Conservation (phyloP, 106 monocot species). For the Dendrobium chrysotoxum region DNA sequence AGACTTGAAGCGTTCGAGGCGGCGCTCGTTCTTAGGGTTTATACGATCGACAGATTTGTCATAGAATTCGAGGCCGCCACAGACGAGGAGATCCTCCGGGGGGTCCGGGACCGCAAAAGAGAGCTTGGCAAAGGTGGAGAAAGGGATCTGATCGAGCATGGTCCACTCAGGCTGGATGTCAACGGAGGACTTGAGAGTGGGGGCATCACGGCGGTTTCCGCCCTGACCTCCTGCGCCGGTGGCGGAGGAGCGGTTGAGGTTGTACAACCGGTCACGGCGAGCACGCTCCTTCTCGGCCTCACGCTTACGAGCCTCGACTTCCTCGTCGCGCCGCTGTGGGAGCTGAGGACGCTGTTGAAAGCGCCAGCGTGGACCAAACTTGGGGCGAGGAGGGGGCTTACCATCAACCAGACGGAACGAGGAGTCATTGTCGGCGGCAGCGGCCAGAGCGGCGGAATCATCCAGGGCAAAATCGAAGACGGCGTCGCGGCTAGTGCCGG, state of each 20-base stretch:
- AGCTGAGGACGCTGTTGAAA: slow-evolving; percentile 83
- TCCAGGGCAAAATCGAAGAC: slow-evolving; percentile 50
- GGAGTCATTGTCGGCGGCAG: slow-evolving; percentile 49
- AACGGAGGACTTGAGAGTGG: slow-evolving; percentile 62
- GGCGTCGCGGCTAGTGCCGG: slow-evolving; percentile 9
- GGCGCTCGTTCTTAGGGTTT: slow-evolving; percentile 78
- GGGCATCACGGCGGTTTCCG: slow-evolving; percentile 35
- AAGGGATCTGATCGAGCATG: slow-evolving; percentile 91
- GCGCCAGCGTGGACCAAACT: slow-evolving; percentile 88
- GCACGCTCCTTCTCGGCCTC: slow-evolving; percentile 93
- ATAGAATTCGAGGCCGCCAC: slow-evolving; percentile 79
- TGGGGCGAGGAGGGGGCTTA: slow-evolving; percentile 83
- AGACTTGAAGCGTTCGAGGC: slow-evolving; percentile 80
- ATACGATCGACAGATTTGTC: slow-evolving; percentile 70
- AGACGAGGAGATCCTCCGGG: slow-evolving; percentile 84
- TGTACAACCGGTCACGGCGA: slow-evolving; percentile 62
- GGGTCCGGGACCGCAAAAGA: slow-evolving; percentile 74
- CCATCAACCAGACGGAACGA: slow-evolving; percentile 94
- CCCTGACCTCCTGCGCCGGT: neutral
- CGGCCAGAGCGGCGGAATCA: slow-evolving; percentile 28
- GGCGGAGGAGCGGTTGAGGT: slow-evolving; percentile 15
- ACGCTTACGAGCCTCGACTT: slow-evolving; percentile 70
- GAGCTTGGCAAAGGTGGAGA: slow-evolving; percentile 91
- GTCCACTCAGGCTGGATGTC: slow-evolving; percentile 98
- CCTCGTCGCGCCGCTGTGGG: slow-evolving; percentile 93